Percentiles rank a stretch among this genome's conserved stretches.
These are phyloP conservation scores for Zostera marina DNA, from an alignment of 116 monocot species.

Conservation along the genomic window DNA sequence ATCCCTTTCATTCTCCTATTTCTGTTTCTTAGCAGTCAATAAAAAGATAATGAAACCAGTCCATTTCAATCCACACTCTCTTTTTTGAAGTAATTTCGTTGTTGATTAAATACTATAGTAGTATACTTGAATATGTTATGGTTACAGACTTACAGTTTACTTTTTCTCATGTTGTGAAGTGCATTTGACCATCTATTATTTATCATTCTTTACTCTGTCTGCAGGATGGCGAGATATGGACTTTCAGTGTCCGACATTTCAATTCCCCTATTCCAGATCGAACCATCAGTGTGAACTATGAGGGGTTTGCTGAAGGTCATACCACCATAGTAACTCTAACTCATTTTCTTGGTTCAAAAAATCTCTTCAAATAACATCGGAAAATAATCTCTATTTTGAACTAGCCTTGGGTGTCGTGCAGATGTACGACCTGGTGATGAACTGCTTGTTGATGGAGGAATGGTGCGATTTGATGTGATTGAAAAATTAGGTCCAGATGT, in stretches of 20 bases:
- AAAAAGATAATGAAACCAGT: too few species aligned
- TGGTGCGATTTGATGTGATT: conserved; percentile 92
- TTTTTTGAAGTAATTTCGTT: too few species aligned
- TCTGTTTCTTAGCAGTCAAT: too few species aligned
- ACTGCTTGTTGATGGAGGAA: conserved; percentile 93
- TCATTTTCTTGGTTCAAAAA: neutral
- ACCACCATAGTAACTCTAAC: neutral
- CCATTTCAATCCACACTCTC: too few species aligned
- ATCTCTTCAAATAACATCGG: neutral
- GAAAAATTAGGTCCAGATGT: conserved; percentile 96
- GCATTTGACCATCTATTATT: neutral
- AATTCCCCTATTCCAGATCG: conserved; percentile 64
- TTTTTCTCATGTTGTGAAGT: neutral
- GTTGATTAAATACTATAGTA: too few species aligned
- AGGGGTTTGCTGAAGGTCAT: conserved; percentile 92
- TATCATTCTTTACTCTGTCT: neutral
- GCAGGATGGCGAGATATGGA: conserved; percentile 96
- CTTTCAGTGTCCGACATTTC: conserved; percentile 74
- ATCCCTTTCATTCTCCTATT: too few species aligned
- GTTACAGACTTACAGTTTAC: neutral
- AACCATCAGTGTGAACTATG: conserved; percentile 83
- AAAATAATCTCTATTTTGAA: neutral
- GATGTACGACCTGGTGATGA: conserved; percentile 90
- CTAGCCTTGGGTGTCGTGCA: conserved; percentile 13
- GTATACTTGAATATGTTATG: too few species aligned